phyloP scores from a whole-genome alignment of 768 basidiomycete species.

The Saitozyma podzolica region DNA sequence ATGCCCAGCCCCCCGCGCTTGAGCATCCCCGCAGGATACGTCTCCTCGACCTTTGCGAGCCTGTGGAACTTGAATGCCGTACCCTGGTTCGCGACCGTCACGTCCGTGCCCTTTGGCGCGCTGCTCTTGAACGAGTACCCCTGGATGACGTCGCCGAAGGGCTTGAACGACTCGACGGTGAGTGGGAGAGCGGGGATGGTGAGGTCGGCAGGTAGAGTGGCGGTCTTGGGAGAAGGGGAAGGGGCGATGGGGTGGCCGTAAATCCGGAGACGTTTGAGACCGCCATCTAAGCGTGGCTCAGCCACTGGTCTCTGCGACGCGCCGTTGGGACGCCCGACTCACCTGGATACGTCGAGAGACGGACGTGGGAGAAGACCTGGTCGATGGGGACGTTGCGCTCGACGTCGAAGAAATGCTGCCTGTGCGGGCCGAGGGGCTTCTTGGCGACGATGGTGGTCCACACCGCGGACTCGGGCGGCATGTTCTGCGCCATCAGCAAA shows the following conservation, averaged over 20 bases:
- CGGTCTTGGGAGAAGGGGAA: background rate
- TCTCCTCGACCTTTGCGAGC: conserved; percentile 63
- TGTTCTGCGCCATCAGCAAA: conserved; percentile 18
- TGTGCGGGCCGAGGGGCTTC: conserved; percentile 81
- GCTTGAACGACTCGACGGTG: conserved; percentile 79
- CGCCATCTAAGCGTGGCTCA: conserved; percentile 65
- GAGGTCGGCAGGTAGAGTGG: conserved; percentile 5
- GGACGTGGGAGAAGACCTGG: conserved; percentile 73
- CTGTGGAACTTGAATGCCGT: conserved; percentile 93
- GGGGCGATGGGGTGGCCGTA: conserved; percentile 62
- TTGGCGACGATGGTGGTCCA: conserved; percentile 77
- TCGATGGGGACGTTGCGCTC: conserved; percentile 60
- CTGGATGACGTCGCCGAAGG: conserved; percentile 89
- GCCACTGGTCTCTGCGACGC: background rate
- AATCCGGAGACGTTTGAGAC: conserved; percentile 87
- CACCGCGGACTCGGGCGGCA: conserved; percentile 55
- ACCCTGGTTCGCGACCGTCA: conserved; percentile 84
- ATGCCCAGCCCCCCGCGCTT: conserved; percentile 28
- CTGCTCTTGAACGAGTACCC: conserved; percentile 70
- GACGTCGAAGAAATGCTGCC: conserved; percentile 84
- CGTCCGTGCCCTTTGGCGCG: conserved; percentile 64
- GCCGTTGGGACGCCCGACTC: conserved; percentile 15
- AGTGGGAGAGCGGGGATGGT: conserved; percentile 59
- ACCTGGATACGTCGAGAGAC: conserved; percentile 80
- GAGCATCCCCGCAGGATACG: conserved; percentile 23